Percentiles rank a stretch among this genome's conserved stretches.
These are phyloP conservation scores for Ophiostoma ips DNA, from an alignment of 2,329 filamentous ascomycete species.

Conservation along the genomic window DNA sequence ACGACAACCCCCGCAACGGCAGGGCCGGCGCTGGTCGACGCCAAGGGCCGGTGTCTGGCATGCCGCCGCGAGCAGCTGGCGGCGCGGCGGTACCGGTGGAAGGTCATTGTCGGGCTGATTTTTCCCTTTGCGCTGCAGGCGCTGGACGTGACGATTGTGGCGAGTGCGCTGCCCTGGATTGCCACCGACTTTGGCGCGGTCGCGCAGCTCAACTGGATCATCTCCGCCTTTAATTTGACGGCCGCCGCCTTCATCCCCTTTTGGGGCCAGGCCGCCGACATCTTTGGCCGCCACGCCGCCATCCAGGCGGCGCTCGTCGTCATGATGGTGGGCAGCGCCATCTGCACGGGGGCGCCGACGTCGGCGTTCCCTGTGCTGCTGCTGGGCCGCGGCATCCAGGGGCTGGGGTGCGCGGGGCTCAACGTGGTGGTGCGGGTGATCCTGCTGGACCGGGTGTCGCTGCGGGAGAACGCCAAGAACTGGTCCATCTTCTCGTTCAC, in stretches of 20 bases:
- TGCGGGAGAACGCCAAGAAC: slow-evolving; percentile 47
- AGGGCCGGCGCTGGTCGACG: too few species aligned
- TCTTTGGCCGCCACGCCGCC: slow-evolving; percentile 47
- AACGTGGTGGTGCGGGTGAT: slow-evolving; percentile 47
- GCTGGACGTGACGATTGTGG: slow-evolving; percentile 50
- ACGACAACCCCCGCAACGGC: background rate
- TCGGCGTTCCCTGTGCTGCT: slow-evolving; percentile 44
- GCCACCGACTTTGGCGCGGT: slow-evolving; percentile 48
- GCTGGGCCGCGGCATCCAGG: slow-evolving; percentile 49
- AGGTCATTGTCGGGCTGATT: slow-evolving; percentile 42
- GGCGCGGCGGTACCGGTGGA: slow-evolving; percentile 36
- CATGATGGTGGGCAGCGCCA: slow-evolving; percentile 45
- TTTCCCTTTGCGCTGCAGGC: slow-evolving; percentile 48
- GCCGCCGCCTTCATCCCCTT: slow-evolving; percentile 53
- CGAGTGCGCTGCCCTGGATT: slow-evolving; percentile 46
- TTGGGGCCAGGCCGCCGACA: slow-evolving; percentile 50
- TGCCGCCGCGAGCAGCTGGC: slow-evolving; percentile 21
- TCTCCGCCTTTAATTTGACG: slow-evolving; percentile 54
- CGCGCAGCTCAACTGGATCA: slow-evolving; percentile 53
- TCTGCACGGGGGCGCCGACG: slow-evolving; percentile 44
- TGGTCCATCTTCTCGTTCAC: slow-evolving; percentile 48
- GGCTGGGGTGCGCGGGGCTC: slow-evolving; percentile 46
- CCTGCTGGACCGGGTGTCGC: slow-evolving; percentile 49
- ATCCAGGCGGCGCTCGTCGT: slow-evolving; percentile 42
- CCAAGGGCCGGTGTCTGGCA: background rate